phyloP scores from a whole-genome alignment of 371 early-diverging fungal species.

The Haplosporangium sp. region DNA sequence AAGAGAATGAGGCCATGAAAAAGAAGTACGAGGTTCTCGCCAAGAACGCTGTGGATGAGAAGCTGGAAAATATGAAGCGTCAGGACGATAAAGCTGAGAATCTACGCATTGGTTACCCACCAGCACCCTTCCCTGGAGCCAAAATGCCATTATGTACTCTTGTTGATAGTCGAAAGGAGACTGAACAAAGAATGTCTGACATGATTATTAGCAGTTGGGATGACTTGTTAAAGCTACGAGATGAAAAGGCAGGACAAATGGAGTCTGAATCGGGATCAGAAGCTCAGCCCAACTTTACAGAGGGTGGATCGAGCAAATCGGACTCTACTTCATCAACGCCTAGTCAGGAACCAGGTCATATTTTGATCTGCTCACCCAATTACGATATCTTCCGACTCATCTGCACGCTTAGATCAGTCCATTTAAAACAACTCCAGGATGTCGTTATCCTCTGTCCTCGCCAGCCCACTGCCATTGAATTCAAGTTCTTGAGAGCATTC shows the following conservation, averaged over 20 bases:
- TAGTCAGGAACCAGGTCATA: slow-evolving; percentile 22
- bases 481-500: slow-evolving; percentile 63
- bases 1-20: not conserved
- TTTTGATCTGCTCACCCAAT: slow-evolving; percentile 52
- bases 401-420: slow-evolving; percentile 45
- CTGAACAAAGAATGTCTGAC: slow-evolving; percentile 21
- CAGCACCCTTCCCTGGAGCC: slow-evolving; percentile 43
- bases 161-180: slow-evolving; percentile 16
- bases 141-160: slow-evolving; percentile 45
- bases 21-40: not conserved
- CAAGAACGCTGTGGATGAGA: slow-evolving; percentile 4
- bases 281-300: not conserved
- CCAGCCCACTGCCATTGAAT: slow-evolving; percentile 57
- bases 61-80: slow-evolving; percentile 2
- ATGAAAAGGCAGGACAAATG: slow-evolving; percentile 5
- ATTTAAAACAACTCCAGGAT: slow-evolving; percentile 59
- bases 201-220: slow-evolving; percentile 42
- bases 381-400: slow-evolving; percentile 52
- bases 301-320: not conserved
- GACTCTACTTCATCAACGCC: not conserved
- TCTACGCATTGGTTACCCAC: slow-evolving; percentile 30
- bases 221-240: slow-evolving; percentile 22
- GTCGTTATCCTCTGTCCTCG: slow-evolving; percentile 65
- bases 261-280: not conserved
- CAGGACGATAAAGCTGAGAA: slow-evolving; percentile 7